A percentile compares a stretch with the other conserved stretches of the same genome.
These are phyloP conservation scores for Clitopilus hobsonii DNA, from an alignment of 768 basidiomycete genomes.

Conservation along the genomic window DNA sequence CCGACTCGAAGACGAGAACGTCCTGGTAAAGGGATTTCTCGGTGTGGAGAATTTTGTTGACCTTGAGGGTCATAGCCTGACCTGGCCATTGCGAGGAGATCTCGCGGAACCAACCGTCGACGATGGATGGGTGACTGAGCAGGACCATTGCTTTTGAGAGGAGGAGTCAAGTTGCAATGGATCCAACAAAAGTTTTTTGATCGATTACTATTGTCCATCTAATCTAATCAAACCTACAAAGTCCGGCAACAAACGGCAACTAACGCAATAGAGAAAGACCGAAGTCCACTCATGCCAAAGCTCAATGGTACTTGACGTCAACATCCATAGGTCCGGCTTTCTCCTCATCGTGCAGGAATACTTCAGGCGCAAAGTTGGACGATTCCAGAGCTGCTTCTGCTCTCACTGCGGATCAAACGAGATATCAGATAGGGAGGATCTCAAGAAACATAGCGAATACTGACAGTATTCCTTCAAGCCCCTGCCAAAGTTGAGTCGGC, in stretches of 20 bases:
- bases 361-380: constrained; percentile 32
- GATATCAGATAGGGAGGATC: not conserved
- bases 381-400: constrained; percentile 34
- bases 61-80: constrained; percentile 95
- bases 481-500: constrained; percentile 47
- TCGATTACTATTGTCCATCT: not conserved
- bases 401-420: constrained; percentile 23
- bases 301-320: constrained; percentile 2
- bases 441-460: constrained; percentile 13
- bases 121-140: constrained; percentile 52
- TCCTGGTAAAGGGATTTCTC: constrained; percentile 95
- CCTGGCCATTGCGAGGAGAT: constrained; percentile 95
- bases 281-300: not conserved
- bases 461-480: constrained; percentile 53
- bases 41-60: constrained; percentile 90
- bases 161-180: not conserved
- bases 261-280: not conserved
- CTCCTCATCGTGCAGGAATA: constrained; percentile 29
- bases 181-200: not conserved
- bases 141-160: constrained; percentile 36
- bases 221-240: not conserved
- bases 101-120: constrained; percentile 95
- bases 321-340: constrained; percentile 7
- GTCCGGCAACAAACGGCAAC: not conserved
- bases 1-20: constrained; percentile 94